These are phyloP conservation scores for Miscanthus lutarioriparius DNA, from an alignment of 176 grass and related monocot species.

Conservation along the genomic window DNA sequence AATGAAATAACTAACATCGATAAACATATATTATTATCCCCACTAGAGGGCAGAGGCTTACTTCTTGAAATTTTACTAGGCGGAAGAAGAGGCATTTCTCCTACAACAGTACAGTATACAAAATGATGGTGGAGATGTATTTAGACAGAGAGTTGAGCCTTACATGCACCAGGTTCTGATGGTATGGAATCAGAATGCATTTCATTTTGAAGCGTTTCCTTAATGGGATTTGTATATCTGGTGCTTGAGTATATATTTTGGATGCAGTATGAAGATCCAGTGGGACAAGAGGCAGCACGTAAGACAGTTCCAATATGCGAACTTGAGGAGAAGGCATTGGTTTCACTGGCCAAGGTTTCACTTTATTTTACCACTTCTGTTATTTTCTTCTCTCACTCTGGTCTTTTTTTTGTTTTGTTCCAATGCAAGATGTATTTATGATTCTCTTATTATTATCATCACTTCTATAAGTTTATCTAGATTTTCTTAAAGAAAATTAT, in stretches of 20 bases:
- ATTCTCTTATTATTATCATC: conserved; percentile 2
- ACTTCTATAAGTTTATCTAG: not conserved
- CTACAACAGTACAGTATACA: conserved; percentile 53
- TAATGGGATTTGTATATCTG: conserved; percentile 36
- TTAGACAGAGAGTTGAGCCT: conserved; percentile 59
- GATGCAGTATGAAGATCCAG: conserved; percentile 79
- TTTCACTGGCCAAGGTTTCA: conserved; percentile 86
- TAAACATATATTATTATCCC: conserved; percentile 8
- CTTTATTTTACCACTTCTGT: conserved; percentile 10
- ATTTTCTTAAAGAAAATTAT: conserved; percentile 3
- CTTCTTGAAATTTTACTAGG: conserved; percentile 50
- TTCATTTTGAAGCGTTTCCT: conserved; percentile 14
- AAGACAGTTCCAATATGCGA: conserved; percentile 80
- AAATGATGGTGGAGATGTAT: conserved; percentile 53
- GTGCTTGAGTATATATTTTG: conserved; percentile 27
- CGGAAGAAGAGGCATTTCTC: conserved; percentile 87
- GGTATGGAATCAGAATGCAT: conserved; percentile 53
- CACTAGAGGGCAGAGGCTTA: not conserved
- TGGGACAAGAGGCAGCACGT: conserved; percentile 65
- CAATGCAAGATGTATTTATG: conserved; percentile 27
- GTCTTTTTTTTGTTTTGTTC: not conserved
- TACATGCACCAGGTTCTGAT: conserved; percentile 76
- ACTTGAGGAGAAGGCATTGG: conserved; percentile 79
- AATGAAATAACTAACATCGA: not conserved
- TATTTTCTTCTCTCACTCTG: not conserved